Base-by-base conservation (phyloP, 768 basidiomycete species). In the Mycena alexandri region DNA sequence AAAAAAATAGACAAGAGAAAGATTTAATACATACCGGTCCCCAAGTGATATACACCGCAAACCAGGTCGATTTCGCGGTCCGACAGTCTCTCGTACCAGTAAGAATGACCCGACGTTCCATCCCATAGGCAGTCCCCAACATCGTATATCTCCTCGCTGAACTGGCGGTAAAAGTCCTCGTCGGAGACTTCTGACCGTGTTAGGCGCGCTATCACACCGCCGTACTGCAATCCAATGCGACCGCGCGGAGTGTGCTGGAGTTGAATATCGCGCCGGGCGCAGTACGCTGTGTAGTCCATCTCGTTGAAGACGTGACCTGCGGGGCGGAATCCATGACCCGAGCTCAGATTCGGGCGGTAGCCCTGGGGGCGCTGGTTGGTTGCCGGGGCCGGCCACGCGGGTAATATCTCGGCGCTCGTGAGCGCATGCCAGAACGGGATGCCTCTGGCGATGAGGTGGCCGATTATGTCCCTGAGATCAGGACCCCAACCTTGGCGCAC, bases 51-150 rank as follows among this genome's bases (percentile, higher is more conserved):
- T 25, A 50, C 48, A 14, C 46, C 21, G 46, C 46, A 47, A 10
- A 47, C 1, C n/a, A 47, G 9, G 14, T 47, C 46, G 21, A 50
- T 29, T 29, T 50, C 42, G 33, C 19, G 16, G 25, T 46, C 41
- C 5, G 42, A 43, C n/a, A 57, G 43, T 17, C 17, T 10, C 17
- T 57, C 42, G 25, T 57, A 19, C 55, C 55, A 57, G 21, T 57
- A 57, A 5, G 24, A 22, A 21, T 57, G 12, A 17, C 5, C 25
- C 42, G 55, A 57, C 1, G 43, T 33, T 25, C 25, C 42, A 22
- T 57, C 55, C 55, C 55, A 57, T 25, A 59, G 14, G 33, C 43
- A 59, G 43, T 36, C 57, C 2, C 55, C 55, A n/a, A 47, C 25
- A 25, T 47, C 33, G 24, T 48, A 46, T 2, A 41, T 41, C 8